Base-by-base conservation (phyloP, 352 stramenopile genomes). In the Phytophthora pinifolia region DNA sequence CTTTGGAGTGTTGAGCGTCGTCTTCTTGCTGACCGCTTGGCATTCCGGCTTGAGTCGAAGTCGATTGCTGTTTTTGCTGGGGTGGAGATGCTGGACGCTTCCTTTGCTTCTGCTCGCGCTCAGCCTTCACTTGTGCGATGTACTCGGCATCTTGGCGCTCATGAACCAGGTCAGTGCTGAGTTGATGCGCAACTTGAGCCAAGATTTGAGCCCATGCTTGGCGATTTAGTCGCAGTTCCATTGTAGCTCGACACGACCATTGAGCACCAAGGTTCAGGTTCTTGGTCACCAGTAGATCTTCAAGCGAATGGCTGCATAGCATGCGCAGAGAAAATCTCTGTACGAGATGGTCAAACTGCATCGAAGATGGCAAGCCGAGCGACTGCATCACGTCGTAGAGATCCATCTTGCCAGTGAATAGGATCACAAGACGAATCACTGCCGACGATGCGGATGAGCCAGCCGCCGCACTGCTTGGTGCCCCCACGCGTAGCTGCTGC, bases 251-350 rank as follows among this genome's bases (percentile, higher is more conserved):
- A 33, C 76, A 78, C 18, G 56, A 59, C 74, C 72, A 85, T 25
- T 89, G 72, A 17, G 65, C 52, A 8, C 76, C 76, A 15, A 72
- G 35, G 20, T 75, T 69, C 14, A 91, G 53, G 6, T 67, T 68
- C 54, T 88, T 91, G 59, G 67, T 84, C 1, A 67, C 77, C 29
- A 91, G 33, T 1, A 91, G 25, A 15, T 89, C 79, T 36, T 88
- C 70, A 20, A 87, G 55, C 22, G 77, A 77, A 44, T 81, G 71
- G 22, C 75, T 85, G 22, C 70, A 80, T 22, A 81, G 43, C 54
- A 59, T 67, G 1, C 63, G 68, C 25, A 80, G 57, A 18, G 72
- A 75, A 30, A 86, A 62, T 3, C 70, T 60, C 51, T 80, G 71
- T 10, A 87, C 42, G 2, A 85, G 56, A 32, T 84, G 74, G 34